These are phyloP conservation scores for Chenopodium quinoa DNA, from an alignment of 148 eudicot species.

Conservation along the genomic window DNA sequence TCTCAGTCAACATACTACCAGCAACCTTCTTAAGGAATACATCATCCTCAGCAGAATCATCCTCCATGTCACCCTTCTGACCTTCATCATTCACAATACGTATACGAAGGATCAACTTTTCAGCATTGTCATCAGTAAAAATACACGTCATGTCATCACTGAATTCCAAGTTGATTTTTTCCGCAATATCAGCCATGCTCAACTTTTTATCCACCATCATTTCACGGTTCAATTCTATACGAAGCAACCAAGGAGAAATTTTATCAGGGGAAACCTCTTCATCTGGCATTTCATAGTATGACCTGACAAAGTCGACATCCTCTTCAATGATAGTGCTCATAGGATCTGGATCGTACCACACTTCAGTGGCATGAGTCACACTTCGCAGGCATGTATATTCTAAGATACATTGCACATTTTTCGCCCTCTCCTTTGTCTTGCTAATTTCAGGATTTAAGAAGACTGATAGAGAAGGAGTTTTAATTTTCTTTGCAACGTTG, in stretches of 20 bases:
- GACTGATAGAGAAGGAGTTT: constrained; percentile 95
- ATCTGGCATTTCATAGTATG: constrained; percentile 98
- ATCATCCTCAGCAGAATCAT: constrained; percentile 96
- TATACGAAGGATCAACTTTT: constrained; percentile 88
- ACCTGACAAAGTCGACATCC: constrained; percentile 90
- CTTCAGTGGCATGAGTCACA: constrained; percentile 98
- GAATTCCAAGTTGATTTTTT: constrained; percentile 88
- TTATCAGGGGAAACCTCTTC: constrained; percentile 92
- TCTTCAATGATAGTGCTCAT: constrained; percentile 90
- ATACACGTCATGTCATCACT: constrained; percentile 91
- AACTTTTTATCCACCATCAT: constrained; percentile 99
- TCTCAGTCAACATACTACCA: constrained; percentile 97
- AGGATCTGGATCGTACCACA: constrained; percentile 98
- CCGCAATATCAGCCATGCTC: constrained; percentile 98
- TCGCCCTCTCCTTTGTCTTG: constrained; percentile 83
- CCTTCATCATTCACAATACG: constrained; percentile 97
- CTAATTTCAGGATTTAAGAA: constrained; percentile 75
- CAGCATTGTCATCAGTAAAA: constrained; percentile 95
- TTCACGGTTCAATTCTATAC: constrained; percentile 90
- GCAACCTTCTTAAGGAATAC: constrained; percentile 93
- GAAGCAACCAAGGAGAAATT: constrained; percentile 98
- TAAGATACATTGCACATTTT: constrained; percentile 88
- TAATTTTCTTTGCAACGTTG: constrained; percentile 95
- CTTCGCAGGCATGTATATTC: constrained; percentile 93
- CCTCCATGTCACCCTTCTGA: constrained; percentile 80